Evolutionary conservation across 352 stramenopile genomes (phyloP).

Genomic region (Phytophthora lateralis): DNA sequence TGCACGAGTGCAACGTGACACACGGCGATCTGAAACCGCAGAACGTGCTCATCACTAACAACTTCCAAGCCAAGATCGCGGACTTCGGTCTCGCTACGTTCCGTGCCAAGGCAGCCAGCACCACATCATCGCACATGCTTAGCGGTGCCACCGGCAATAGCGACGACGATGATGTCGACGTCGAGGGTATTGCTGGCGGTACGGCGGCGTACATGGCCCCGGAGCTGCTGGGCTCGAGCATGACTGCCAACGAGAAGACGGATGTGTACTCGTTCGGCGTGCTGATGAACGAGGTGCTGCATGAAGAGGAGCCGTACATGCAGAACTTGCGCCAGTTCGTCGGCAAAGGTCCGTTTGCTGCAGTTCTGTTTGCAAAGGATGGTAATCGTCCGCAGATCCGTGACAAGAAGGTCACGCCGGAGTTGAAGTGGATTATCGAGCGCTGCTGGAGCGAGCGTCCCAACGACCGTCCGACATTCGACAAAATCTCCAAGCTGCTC

Average conservation of each 20-base stretch:
- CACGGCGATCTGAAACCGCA: constrained; percentile 72
- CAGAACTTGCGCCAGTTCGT: constrained; percentile 42
- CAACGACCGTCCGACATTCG: constrained; percentile 27
- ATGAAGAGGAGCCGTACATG: constrained; percentile 51
- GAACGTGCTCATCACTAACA: constrained; percentile 69
- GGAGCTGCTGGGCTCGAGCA: constrained; percentile 37
- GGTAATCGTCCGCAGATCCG: constrained; percentile 31
- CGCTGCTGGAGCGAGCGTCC: constrained; percentile 27
- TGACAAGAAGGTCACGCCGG: constrained; percentile 32
- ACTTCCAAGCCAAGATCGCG: constrained; percentile 81
- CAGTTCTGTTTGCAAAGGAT: constrained; percentile 34
- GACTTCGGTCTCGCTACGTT: constrained; percentile 68
- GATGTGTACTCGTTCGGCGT: constrained; percentile 52
- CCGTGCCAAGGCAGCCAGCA: constrained; percentile 32
- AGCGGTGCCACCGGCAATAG: constrained; percentile 8
- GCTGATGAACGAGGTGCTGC: constrained; percentile 48
- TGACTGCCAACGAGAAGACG: constrained; percentile 37
- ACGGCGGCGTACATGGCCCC: constrained; percentile 63
- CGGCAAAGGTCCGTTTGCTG: constrained; percentile 38
- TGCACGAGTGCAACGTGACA: constrained; percentile 48
- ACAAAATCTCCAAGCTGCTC: constrained; percentile 25
- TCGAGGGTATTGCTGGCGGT: constrained; percentile 38
- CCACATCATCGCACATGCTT: constrained; percentile 41
- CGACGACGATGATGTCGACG: constrained; percentile 32
- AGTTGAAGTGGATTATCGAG: constrained; percentile 26